Percentiles rank a stretch among this genome's conserved stretches.
Conservation (phyloP, 331 rosid genomes). For the Rhamnella rubrinervis region DNA sequence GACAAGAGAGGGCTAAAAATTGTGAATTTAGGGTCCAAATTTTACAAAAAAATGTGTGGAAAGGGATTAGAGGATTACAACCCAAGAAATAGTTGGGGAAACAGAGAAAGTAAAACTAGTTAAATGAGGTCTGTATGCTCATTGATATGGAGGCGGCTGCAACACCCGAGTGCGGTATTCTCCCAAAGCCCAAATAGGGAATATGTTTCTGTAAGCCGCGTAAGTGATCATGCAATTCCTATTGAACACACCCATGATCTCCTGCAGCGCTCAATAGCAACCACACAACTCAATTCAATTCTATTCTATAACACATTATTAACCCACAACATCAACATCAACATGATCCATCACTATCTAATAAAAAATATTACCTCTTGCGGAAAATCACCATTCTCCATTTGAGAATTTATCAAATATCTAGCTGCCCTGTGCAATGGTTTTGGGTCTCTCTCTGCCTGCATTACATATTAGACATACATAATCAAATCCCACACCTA, state of each 20-base stretch:
- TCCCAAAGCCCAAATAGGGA: constrained; percentile 92
- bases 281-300: no score
- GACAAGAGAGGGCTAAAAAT: no score
- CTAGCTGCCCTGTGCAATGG: constrained; percentile 80
- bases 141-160: constrained; percentile 23
- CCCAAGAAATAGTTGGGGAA: no score
- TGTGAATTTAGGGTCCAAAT: no score
- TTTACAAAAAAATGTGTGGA: no score
- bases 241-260: constrained; percentile 90
- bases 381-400: constrained; percentile 84
- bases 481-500: background rate
- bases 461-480: background rate
- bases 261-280: constrained; percentile 31
- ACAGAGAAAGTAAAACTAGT: no score
- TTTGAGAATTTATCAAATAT: constrained; percentile 69
- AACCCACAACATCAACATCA: no score
- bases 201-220: constrained; percentile 77
- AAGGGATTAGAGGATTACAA: no score
- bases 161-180: constrained; percentile 58
- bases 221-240: constrained; percentile 85
- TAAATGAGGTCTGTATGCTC: no score
- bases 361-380: constrained; percentile 57
- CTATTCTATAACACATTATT: background rate
- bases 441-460: constrained; percentile 75
- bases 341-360: no score